Evolutionary conservation across 176 grass and related monocot genomes (phyloP), one percentile per base, ranked within the genome.

Genomic region (Phyllostachys edulis): DNA sequence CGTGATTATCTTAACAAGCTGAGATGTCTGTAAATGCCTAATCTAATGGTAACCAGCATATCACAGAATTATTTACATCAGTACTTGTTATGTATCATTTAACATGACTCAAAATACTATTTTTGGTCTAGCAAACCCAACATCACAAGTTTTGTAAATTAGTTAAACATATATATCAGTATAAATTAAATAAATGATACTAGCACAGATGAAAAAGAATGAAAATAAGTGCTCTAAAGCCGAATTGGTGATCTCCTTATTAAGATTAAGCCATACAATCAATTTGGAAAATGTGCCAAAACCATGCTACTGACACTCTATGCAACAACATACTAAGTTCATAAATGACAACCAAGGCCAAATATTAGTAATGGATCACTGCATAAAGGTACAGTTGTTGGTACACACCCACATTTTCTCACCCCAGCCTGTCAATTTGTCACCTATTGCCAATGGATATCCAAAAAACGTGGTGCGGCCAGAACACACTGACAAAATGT

Each of bases 281-380:
- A 47, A 73, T 84, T 65, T 88, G 59, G 59, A 81, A 85, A 85
- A 76, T 50, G 49, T n/a, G 7, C 16, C 36, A 79, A 75, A 64
- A 75, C 36, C 37, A 88, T 64, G 42, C 13, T 85, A 44, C 56
- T 63, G 71, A 23, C 54, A 81, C 51, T 36, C 23, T 76, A 34
- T 65, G 57, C 23, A 64, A 69, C 12, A 63, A 76, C 52, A 77
- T 52, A 81, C 6, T 70, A 85, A 13, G 9, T 75, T 51, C 23
- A 85, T 54, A 50, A 34, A 60, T 41, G 60, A 60, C 56, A 78
- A 37, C 32, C n/a, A 76, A 70, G 52, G 29, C 42, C 16, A 29
- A 12, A 82, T 59, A 42, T 77, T 70, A 51, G 47, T 54, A 75
- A 26, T 71, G 13, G 27, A 34, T 8, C 49, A 70, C 66, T 59